phyloP scores from a whole-genome alignment of 225 moss, liverwort and hornwort species.

The Pseudisothecium myosuroides region DNA sequence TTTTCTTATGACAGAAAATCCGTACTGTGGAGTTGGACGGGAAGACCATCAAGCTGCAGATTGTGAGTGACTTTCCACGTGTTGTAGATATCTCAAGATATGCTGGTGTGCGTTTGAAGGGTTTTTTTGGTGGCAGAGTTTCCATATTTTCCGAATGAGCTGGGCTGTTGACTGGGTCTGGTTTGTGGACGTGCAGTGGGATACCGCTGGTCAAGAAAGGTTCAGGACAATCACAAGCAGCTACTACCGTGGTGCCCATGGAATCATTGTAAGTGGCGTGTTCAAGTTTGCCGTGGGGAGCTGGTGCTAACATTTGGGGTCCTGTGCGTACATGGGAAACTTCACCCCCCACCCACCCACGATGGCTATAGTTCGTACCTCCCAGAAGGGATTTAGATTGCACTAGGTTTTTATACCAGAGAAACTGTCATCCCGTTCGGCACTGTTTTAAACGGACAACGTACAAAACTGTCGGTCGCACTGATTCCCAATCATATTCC shows the following conservation, averaged over 20 bases:
- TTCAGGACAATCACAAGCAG: slow-evolving; percentile 96
- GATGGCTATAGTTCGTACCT: neutral
- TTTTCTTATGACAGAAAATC: slow-evolving; percentile 47
- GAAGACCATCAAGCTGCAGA: slow-evolving; percentile 38
- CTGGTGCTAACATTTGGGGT: neutral
- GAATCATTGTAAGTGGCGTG: slow-evolving; percentile 60
- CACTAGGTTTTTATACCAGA: neutral
- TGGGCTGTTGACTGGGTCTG: neutral
- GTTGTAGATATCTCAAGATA: neutral
- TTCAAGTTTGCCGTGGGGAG: neutral
- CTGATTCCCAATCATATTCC: neutral
- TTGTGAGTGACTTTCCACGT: slow-evolving; percentile 1
- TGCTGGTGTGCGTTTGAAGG: neutral
- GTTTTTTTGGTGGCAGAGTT: neutral
- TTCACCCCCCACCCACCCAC: neutral
- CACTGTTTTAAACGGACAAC: neutral
- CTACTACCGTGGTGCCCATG: slow-evolving; percentile 94
- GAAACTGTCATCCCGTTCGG: neutral
- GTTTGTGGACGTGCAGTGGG: slow-evolving; percentile 43
- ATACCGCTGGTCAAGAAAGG: slow-evolving; percentile 89
- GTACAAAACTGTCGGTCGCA: neutral
- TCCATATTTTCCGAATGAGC: neutral
- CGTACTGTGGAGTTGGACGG: slow-evolving; percentile 87
- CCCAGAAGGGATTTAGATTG: neutral
- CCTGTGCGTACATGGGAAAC: neutral